phyloP scores from a whole-genome alignment of 73 alveolate species.

The Vitrella brassicaformis region DNA sequence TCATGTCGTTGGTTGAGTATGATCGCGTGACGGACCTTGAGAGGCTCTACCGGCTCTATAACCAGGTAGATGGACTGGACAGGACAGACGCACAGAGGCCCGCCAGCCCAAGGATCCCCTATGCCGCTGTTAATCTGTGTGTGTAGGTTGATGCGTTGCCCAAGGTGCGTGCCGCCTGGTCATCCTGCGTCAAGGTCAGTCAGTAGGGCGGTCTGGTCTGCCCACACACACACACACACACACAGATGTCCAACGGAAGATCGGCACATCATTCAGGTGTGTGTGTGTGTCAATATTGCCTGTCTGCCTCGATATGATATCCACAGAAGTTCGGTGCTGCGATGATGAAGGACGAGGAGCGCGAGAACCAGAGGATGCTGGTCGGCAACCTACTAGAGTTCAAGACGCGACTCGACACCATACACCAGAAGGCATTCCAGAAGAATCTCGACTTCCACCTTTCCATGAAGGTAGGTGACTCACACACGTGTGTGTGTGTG shows the following conservation, averaged over 20 bases:
- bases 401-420: constrained; percentile 9
- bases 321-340: no score
- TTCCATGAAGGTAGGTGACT: constrained; percentile 25
- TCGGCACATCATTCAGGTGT: no score
- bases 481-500: no score
- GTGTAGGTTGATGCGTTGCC: not conserved
- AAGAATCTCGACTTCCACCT: constrained; percentile 14
- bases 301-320: no score
- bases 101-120: constrained; percentile 2
- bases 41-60: no score
- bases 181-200: not conserved
- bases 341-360: no score
- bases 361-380: constrained; percentile 10
- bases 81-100: not conserved
- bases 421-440: constrained; percentile 17
- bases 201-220: not conserved
- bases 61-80: not conserved
- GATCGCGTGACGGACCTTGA: no score
- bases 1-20: no score
- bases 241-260: no score
- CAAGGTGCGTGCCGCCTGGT: constrained; percentile 16
- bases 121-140: not conserved
- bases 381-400: constrained; percentile 27
- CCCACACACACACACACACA: constrained; percentile 6
- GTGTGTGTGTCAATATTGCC: no score